Evolutionary conservation across 192 early-diverging fungal genomes (phyloP), one percentile per base, ranked within the genome.

Genomic region (Rhizoclosmatium sp.): DNA sequence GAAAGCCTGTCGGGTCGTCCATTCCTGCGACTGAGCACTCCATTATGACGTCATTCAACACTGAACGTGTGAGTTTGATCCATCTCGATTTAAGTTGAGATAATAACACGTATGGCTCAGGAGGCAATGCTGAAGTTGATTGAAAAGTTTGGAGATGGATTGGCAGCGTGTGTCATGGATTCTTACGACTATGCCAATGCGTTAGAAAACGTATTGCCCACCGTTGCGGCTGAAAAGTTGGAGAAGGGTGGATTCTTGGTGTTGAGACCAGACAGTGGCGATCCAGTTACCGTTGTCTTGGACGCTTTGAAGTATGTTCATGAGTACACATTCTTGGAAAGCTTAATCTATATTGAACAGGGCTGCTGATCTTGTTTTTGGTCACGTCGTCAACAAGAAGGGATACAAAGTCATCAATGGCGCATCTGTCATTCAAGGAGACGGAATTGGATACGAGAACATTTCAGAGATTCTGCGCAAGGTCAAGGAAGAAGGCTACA

Each of bases 11-110:
- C 21, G 95, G 83, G 2, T 89, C 85, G 3, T 94, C 94, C 46
- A 91, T 97, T 64, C 95, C 95, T 0, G 93, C 95, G 0, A 97
- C 94, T 2, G 95, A 97, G 78, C 95, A 97, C 78, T 97, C 95
- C 23, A 89, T 97, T 58, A 97, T 97, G 95, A 95, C 90, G 0
- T 83, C 94, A 5, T 89, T 88, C 81, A 68, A 64, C 31, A 90
- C 88, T 45, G 95, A 97, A 80, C 87, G 81, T 65, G 87, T 89
- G 68, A 59, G 78, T 41, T 69, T 21, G 31, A 7, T 46, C 23
- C 16, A 16, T 47, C 16, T 47, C 42, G 46, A 7, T 12, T 47
- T 47, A 5, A 16, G 0, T n/a, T 41, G 40, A 12, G 19, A 44
- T 72, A 65, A 31, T n/a, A 69, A 69, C 39, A 0, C 39, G 1